Evolutionary conservation across 2,329 filamentous ascomycete genomes (phyloP).

Genomic region (Penicillium corylophilum): DNA sequence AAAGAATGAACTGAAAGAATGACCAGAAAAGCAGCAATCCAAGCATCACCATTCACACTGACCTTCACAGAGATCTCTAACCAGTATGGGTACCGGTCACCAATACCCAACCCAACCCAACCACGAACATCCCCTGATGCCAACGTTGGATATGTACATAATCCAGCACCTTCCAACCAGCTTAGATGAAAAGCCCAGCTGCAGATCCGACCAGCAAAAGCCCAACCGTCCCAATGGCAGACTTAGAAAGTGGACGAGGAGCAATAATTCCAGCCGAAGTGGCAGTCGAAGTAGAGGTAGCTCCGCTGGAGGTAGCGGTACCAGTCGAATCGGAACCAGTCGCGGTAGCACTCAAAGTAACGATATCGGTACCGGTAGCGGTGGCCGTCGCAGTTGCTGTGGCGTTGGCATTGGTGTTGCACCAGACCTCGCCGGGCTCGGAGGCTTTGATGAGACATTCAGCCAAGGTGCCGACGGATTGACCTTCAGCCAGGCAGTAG

Average conservation of each 20-base stretch:
- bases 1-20: too few relatives aligned
- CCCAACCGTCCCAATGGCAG: conserved; percentile 8
- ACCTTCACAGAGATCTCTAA: neutral
- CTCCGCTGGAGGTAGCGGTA: conserved; percentile 11
- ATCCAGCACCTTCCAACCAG: neutral
- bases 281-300: conserved; percentile 14
- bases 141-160: too few relatives aligned
- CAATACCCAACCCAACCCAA: neutral
- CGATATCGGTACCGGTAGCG: neutral
- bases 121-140: neutral
- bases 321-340: neutral
- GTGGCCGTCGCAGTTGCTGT: conserved; percentile 11
- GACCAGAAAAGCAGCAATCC: too few relatives aligned
- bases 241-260: conserved; percentile 10
- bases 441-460: conserved; percentile 24
- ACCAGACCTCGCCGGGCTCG: conserved; percentile 22
- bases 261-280: conserved; percentile 5
- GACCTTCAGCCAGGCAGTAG: conserved; percentile 24
- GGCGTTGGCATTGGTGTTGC: conserved; percentile 23
- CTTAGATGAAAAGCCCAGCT: conserved; percentile 13
- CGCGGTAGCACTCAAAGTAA: neutral
- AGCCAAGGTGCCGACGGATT: conserved; percentile 18
- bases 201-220: conserved; percentile 13
- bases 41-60: too few relatives aligned
- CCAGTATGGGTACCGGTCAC: neutral